These are phyloP conservation scores for Alternaria novae-zelandiae DNA, from an alignment of 2,329 filamentous ascomycete species.

Conservation along the genomic window DNA sequence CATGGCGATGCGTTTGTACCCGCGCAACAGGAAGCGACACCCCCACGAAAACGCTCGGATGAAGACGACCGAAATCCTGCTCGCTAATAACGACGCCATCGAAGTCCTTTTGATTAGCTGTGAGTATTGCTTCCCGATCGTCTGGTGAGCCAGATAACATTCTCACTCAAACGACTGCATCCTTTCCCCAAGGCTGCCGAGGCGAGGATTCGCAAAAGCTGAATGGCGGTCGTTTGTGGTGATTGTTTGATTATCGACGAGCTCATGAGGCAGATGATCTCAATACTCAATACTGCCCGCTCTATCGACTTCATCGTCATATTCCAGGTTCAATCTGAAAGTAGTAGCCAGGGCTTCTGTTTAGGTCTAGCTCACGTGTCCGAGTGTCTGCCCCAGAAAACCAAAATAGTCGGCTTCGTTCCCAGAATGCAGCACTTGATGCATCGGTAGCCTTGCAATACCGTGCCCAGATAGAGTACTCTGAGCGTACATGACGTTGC, in stretches of 20 bases:
- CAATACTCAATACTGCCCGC: not conserved
- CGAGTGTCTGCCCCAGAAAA: not conserved
- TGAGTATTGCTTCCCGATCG: not conserved
- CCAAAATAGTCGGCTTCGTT: not conserved
- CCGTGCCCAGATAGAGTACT: not conserved
- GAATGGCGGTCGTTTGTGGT: too few relatives aligned
- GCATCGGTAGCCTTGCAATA: not conserved
- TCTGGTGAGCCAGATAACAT: not conserved
- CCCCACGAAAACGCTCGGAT: conserved; percentile 2
- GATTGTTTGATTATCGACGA: not conserved
- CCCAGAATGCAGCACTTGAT: not conserved
- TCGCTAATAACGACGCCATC: not conserved
- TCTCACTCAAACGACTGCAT: not conserved
- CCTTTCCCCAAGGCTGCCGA: not conserved
- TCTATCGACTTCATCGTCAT: not conserved
- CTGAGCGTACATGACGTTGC: not conserved
- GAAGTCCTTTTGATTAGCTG: not conserved
- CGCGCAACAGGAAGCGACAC: conserved; percentile 6
- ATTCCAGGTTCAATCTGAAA: not conserved
- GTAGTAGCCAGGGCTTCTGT: not conserved
- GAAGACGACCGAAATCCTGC: not conserved
- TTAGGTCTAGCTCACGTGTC: not conserved
- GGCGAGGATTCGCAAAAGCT: not conserved
- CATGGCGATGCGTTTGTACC: not conserved
- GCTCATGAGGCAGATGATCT: not conserved